phyloP scores from a whole-genome alignment of 495 filamentous ascomycete species.

The Evernia prunastri region DNA sequence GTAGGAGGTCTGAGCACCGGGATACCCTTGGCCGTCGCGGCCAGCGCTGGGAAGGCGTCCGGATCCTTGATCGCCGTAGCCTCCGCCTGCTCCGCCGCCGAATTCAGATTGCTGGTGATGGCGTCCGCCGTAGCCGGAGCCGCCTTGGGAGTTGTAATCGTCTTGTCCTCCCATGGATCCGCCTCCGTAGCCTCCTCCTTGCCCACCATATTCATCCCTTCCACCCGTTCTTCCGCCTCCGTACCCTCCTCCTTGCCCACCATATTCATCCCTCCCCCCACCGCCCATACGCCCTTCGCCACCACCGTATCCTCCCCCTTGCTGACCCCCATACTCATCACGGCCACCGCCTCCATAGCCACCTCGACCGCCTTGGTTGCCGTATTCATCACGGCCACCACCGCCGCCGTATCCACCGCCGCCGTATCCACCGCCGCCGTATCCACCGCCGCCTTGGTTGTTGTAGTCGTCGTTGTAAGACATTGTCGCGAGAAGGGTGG shows the following conservation, averaged over 20 bases:
- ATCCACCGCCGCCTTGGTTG: conserved; percentile 22
- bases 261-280: neutral
- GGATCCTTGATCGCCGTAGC: conserved; percentile 18
- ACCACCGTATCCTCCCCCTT: conserved; percentile 8
- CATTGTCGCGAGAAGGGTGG: conserved; percentile 1
- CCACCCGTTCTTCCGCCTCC: neutral
- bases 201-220: neutral
- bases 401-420: neutral
- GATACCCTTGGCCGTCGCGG: conserved; percentile 13
- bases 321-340: conserved; percentile 16
- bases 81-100: too few relatives aligned
- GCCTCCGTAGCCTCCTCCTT: neutral
- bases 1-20: conserved; percentile 8
- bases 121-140: conserved; percentile 7
- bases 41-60: conserved; percentile 19
- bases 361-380: conserved; percentile 12
- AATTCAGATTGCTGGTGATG: too few relatives aligned
- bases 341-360: conserved; percentile 13
- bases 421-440: neutral
- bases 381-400: conserved; percentile 20
- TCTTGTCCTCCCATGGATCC: neutral
- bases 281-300: neutral
- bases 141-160: conserved; percentile 8
- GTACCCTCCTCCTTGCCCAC: neutral
- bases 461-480: conserved; percentile 25